Base-by-base conservation (phyloP, 2,329 filamentous ascomycete genomes). In the Chaetomium strumarium region DNA sequence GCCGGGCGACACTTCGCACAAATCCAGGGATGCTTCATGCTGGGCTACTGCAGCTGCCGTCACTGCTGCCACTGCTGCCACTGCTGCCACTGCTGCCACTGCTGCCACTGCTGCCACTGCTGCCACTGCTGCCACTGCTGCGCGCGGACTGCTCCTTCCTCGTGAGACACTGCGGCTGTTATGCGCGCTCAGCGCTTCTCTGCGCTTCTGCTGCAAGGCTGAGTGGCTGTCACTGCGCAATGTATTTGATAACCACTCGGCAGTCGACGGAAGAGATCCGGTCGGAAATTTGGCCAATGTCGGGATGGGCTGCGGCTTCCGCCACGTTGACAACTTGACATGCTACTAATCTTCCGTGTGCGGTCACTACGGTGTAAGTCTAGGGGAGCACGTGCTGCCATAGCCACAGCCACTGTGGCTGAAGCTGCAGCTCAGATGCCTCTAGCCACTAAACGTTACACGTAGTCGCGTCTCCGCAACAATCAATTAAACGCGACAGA, bases 161-260 rank as follows among this genome's bases (percentile, higher is more conserved):
- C 24, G 12, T 31, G 47, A 49, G 41, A 51, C 40, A 13, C 9
- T 12, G 29, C 30, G 29, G 29, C 20, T 24, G 20, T 11, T 42
- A 13, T 34, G 39, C 46, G 39, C 31, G 24, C 36, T 49, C 31
- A 19, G 40, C 34, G 41, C 48, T 31, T 33, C 34, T 49, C 31
- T 30, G 40, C 34, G 41, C 48, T 31, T 33, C 34, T 37, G 34
- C 41, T 51, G 49, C 41, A 45, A 30, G 20, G 19, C n/a, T 24
- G 24, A 39, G 29, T 24, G 36, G 49, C 11, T 17, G 29, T 51
- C 41, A 51, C 49, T 0, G 29, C 41, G 38, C 46, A 39, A n/a
- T 5, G 37, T 33, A 38, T 31, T n/a, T 11, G 24, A 7, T 24
- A 7, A 24, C 31, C n/a, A 34, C 33, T 12, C 4, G 33, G 33